A percentile compares a stretch with the other conserved stretches of the same genome.
Evolutionary conservation across 129 eudicot genomes (phyloP).

Genomic region (sunflower (Helianthus annuus)): HanXRQr2.0-SUNRISE NC_035444.2:25044801-25045300

Average conservation of each 20-base stretch:
- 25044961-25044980: conserved; percentile 34
- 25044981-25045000: conserved; percentile 27
- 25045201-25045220: no score
- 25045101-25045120: not conserved
- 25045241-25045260: no score
- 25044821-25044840: conserved; percentile 23
- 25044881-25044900: conserved; percentile 6
- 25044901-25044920: conserved; percentile 21
- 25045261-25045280: no score
- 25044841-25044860: conserved; percentile 1
- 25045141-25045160: no score
- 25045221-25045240: no score
- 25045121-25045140: no score
- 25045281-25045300: no score
- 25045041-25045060: conserved; percentile 28
- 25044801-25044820: conserved; percentile 25
- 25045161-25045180: no score
- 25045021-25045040: conserved; percentile 6
- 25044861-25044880: conserved; percentile 19
- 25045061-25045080: conserved; percentile 36
- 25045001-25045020: conserved; percentile 8
- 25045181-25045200: no score
- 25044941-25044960: conserved; percentile 23
- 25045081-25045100: conserved; percentile 5
- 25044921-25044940: conserved; percentile 22